Conservation (phyloP, 139 green algal genomes). For the Helicosporidium sp. region DNA sequence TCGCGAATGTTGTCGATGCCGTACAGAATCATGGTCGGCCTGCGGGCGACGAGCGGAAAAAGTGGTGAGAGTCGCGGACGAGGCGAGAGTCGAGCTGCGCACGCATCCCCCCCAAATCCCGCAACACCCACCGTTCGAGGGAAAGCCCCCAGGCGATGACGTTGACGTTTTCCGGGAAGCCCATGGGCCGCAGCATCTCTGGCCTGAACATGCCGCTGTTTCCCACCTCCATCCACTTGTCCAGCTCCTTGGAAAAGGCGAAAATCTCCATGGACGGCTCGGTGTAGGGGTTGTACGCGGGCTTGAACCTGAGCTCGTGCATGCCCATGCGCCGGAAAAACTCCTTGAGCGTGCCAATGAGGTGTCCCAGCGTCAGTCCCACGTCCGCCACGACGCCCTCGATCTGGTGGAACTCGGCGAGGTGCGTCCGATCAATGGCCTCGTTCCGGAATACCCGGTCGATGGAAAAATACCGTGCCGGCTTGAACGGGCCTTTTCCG, state of each 20-base stretch:
- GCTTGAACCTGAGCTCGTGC: conserved; percentile 93
- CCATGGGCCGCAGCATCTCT: conserved; percentile 98
- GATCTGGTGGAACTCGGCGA: conserved; percentile 98
- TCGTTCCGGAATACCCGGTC: conserved; percentile 98
- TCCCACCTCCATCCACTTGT: conserved; percentile 97
- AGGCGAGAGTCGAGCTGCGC: neutral
- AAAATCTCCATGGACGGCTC: conserved; percentile 99
- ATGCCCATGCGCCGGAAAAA: conserved; percentile 93
- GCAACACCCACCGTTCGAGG: conserved; percentile 30
- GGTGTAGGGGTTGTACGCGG: conserved; percentile 98
- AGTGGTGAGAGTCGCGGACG: too few species aligned
- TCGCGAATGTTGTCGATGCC: conserved; percentile 97
- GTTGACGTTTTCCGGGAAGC: conserved; percentile 82
- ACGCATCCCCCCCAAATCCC: neutral
- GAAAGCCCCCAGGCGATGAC: conserved; percentile 96
- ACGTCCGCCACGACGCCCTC: conserved; percentile 64
- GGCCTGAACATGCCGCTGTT: conserved; percentile 90
- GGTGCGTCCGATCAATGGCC: conserved; percentile 89
- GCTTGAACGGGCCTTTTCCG: conserved; percentile 45
- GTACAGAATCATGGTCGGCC: conserved; percentile 98
- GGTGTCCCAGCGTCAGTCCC: conserved; percentile 74
- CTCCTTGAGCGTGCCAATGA: conserved; percentile 68
- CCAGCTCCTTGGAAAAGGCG: conserved; percentile 78
- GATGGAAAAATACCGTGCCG: conserved; percentile 79
- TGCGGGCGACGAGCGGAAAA: neutral